Percentiles rank a stretch among this genome's conserved stretches.
These are phyloP conservation scores for Malassezia pachydermatis DNA, from an alignment of 1,284 basidiomycete genomes.

Conservation along the genomic window DNA sequence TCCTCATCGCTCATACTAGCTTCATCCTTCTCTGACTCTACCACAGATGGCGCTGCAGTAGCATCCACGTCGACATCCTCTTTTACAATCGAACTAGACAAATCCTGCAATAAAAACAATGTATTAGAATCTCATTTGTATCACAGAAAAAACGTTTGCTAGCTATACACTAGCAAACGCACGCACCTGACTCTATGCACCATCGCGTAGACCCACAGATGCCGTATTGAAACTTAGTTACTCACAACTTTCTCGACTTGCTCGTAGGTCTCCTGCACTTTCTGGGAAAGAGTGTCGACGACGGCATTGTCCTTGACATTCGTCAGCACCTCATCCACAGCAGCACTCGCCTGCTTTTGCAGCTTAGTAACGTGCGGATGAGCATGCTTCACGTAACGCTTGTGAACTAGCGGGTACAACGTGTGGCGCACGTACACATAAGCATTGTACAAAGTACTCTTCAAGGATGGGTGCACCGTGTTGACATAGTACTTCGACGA, in stretches of 20 bases:
- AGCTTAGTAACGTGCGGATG: constrained; percentile 14
- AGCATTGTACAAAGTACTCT: constrained; percentile 20
- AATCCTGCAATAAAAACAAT: constrained; percentile 7
- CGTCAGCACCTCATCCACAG: constrained; percentile 8
- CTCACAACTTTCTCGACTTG: constrained; percentile 6
- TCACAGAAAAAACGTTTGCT: constrained; percentile 1
- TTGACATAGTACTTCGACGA: constrained; percentile 33
- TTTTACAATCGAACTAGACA: neutral
- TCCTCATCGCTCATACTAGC: too few species aligned
- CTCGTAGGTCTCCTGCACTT: constrained; percentile 14
- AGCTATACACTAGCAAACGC: constrained; percentile 4
- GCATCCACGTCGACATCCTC: neutral
- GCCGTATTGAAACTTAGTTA: neutral
- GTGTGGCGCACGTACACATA: constrained; percentile 28
- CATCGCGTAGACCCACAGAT: neutral
- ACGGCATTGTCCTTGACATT: constrained; percentile 9
- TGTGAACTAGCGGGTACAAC: constrained; percentile 9
- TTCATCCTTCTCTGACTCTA: neutral
- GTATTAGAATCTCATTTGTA: constrained; percentile 11
- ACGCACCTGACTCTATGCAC: constrained; percentile 5
- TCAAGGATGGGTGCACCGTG: constrained; percentile 36
- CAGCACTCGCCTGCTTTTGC: neutral
- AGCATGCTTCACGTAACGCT: constrained; percentile 16
- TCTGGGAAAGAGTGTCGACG: constrained; percentile 4
- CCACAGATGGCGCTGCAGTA: neutral